Evolutionary conservation across 257 asterid genomes (phyloP), one percentile per base, ranked within the genome.

Genomic region (Scutellaria baicalensis): DNA sequence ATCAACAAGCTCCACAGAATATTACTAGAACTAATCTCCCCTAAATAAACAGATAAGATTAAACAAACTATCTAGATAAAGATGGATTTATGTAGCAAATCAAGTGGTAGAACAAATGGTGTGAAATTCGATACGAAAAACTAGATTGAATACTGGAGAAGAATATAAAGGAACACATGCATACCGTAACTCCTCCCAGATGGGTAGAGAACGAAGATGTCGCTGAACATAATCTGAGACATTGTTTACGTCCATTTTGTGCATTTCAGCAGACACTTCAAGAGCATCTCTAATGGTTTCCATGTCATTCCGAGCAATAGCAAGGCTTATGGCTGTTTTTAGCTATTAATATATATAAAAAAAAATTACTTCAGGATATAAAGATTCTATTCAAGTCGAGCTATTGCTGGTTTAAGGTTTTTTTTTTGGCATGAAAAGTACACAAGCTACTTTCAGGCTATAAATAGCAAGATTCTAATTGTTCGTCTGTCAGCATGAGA

Each of bases 121-220:
- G 35, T 40, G 21, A 56, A 50, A 71, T 55, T 68, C 18, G 18
- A 16, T 13, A 57, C 13, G 17, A 40, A 21, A 72, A 51, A 31
- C 7, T 33, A 39, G 48, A 70, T 11, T 27, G 40, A 45, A 65
- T 9, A 38, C 59, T 27, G 21, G 42, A 55, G 66, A 9, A 13
- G 14, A 44, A 27, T 18, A 51, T 4, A 42, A 51, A 68, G 59
- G 70, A 68, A 68, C 12, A 45, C 21, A 72, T 36, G 75, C 84
- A 71, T 81, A 92, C 98, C 99, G 96, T 78, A 87, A 69, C 75
- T 93, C 99, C 54, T 93, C 97, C 99, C 99, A 93, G 66, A 93
- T 89, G 65, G 96, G 63, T 72, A 89, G 91, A 70, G 96, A 80
- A 51, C 93, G 96, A 68, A 93, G 93, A 81, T 93, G 99, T 59